A percentile compares a stretch with the other conserved stretches of the same genome.
Evolutionary conservation across 768 basidiomycete genomes (phyloP).

Genomic region (Kockovaella imperatae): DNA sequence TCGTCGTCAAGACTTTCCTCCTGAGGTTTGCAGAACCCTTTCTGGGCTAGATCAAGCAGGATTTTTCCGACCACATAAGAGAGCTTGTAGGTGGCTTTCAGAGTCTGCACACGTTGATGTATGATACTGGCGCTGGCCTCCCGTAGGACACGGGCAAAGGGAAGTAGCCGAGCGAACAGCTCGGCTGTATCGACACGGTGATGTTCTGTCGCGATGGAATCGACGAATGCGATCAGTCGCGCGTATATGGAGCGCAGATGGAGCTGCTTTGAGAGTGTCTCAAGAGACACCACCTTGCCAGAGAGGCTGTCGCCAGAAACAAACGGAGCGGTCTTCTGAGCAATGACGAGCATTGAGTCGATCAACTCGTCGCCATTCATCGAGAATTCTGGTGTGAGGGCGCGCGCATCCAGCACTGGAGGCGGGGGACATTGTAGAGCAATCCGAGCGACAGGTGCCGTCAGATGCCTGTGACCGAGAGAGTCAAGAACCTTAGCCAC

Average conservation of each 20-base stretch:
- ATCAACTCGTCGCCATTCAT: constrained; percentile 48
- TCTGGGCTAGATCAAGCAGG: constrained; percentile 62
- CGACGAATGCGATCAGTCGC: no score
- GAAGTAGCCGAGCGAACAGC: constrained; percentile 51
- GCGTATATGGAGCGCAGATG: no score
- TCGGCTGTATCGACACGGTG: no score
- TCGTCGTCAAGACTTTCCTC: constrained; percentile 50
- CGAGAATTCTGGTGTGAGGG: constrained; percentile 11
- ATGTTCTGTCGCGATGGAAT: no score
- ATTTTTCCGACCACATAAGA: constrained; percentile 67
- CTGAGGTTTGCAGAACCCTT: constrained; percentile 89
- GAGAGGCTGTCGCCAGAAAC: constrained; percentile 5
- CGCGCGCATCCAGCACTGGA: neutral
- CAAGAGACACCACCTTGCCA: no score
- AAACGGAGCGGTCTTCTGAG: constrained; percentile 50
- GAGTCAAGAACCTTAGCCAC: no score
- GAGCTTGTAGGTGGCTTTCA: constrained; percentile 74
- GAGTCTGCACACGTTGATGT: constrained; percentile 56
- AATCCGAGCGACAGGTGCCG: no score
- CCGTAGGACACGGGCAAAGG: constrained; percentile 66
- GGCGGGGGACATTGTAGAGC: no score
- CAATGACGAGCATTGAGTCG: constrained; percentile 57
- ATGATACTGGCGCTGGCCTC: constrained; percentile 57
- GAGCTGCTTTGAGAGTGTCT: no score
- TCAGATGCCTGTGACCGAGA: no score